phyloP scores from a whole-genome alignment of 345 rosid species.

The Rhizophora apiculata region DNA sequence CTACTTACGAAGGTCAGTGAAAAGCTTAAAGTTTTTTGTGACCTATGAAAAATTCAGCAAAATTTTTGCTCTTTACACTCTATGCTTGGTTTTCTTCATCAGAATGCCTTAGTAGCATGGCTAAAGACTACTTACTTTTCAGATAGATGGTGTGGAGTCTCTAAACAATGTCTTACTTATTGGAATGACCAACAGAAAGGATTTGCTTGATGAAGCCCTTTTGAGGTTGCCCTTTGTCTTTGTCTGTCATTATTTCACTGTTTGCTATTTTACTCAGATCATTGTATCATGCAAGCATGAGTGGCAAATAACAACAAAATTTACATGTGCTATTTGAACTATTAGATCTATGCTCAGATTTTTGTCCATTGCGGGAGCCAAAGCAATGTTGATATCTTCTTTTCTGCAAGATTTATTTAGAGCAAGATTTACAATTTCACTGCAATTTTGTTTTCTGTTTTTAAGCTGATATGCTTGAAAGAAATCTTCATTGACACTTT shows the following conservation, averaged over 20 bases:
- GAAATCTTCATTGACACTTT: neutral
- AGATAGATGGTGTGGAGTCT: conserved; percentile 99
- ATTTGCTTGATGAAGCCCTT: conserved; percentile 99
- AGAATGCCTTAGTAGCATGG: conserved; percentile 2
- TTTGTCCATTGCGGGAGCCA: no score
- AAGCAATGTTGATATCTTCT: no score
- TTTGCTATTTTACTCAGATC: neutral
- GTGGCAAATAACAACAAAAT: conserved; percentile 9
- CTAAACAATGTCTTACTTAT: conserved; percentile 96
- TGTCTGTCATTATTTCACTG: neutral
- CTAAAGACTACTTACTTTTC: conserved; percentile 38
- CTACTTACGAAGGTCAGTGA: conserved; percentile 83
- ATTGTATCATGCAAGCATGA: neutral
- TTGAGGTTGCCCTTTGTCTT: conserved; percentile 55
- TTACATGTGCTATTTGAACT: neutral
- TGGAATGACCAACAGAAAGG: conserved; percentile 99
- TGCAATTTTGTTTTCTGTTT: no score
- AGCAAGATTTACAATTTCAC: no score
- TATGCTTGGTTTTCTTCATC: conserved; percentile 1
- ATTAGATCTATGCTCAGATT: no score
- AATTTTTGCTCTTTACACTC: conserved; percentile 5
- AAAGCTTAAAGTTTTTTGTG: conserved; percentile 12
- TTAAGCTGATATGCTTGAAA: no score
- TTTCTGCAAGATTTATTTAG: no score
- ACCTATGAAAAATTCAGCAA: neutral